A percentile compares a stretch with the other conserved stretches of the same genome.
Conservation (phyloP, 2,329 filamentous ascomycete genomes). For the Neopestalotiopsis sp. region DNA sequence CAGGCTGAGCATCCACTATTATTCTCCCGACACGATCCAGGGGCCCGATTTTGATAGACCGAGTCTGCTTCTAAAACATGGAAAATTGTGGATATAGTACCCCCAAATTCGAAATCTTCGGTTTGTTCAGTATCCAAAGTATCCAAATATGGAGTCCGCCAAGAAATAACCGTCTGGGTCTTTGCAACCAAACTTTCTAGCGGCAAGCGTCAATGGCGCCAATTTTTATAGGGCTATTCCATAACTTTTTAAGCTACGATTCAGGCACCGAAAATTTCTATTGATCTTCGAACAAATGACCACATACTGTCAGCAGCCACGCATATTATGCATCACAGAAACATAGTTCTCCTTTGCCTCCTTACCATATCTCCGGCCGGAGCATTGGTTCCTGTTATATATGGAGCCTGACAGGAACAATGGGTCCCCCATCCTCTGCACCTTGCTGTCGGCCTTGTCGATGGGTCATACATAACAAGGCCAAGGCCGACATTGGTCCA, state of each 20-base stretch:
- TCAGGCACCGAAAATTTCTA: too few species aligned
- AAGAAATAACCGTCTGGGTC: not conserved
- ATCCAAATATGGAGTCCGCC: not conserved
- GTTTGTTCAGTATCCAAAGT: not conserved
- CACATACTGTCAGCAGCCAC: not conserved
- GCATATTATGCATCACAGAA: not conserved
- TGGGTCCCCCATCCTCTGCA: not conserved
- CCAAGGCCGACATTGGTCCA: not conserved
- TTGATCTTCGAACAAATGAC: not conserved
- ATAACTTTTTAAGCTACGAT: too few species aligned
- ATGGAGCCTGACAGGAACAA: slow-evolving; percentile 1
- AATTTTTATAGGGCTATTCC: too few species aligned
- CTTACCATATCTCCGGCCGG: not conserved
- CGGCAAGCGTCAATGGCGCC: too few species aligned
- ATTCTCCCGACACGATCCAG: not conserved
- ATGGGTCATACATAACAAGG: not conserved
- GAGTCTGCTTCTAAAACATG: not conserved
- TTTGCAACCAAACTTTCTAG: too few species aligned
- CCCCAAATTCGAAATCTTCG: not conserved
- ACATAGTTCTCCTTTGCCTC: not conserved
- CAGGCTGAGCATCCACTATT: not conserved
- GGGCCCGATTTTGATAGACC: not conserved
- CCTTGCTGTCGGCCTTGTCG: not conserved
- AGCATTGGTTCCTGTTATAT: not conserved
- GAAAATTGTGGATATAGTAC: not conserved